Base-by-base conservation (phyloP, 2,329 filamentous ascomycete genomes). In the Fusarium praegraminearum region DNA sequence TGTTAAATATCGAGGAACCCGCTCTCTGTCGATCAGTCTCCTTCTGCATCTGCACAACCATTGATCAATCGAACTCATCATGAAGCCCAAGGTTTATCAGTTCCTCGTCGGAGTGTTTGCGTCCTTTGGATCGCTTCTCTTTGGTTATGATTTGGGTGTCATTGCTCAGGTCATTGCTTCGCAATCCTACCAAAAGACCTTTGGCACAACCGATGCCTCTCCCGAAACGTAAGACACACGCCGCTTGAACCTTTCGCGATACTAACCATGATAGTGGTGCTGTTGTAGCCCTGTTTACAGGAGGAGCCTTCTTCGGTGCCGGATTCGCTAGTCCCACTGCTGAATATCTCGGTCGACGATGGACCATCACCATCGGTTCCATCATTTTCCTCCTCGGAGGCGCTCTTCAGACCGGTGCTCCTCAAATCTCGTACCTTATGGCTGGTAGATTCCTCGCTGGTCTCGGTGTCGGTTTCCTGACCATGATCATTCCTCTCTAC, bases 381-480 rank as follows among this genome's bases (percentile, higher is more conserved):
- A 12, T 91, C 11, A 80, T 94, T 60, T 94, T 94, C 80, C 84
- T 89, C 52, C 80, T 95, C 2, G 93, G 93, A 24, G 92, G 91
- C 55, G 85, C 82, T 40, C 81, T 95, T 5, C 92, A 95, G 75
- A 92, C 92, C 2, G 91, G 86, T 5, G 91, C 91, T 0, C 78
- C 81, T 50, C 81, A 77, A 20, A 77, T 86, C 26, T 73, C 80
- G 5, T 93, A 89, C 76, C 83, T 95, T 20, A 93, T 91, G 73
- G 84, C 88, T 49, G 92, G 92, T 16, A 85, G 93, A 45, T 86
- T 87, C 69, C 82, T 94, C 54, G 90, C 90, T 35, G 91, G 91
- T 55, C 76, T 91, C 22, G 65, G 82, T 22, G 65, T 71, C 10
- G 70, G 67, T 1, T 64, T 67, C 16, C 45, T 73, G 20, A 66